Base-by-base conservation (phyloP, 345 rosid species). In the Ailanthus altissimus region DNA sequence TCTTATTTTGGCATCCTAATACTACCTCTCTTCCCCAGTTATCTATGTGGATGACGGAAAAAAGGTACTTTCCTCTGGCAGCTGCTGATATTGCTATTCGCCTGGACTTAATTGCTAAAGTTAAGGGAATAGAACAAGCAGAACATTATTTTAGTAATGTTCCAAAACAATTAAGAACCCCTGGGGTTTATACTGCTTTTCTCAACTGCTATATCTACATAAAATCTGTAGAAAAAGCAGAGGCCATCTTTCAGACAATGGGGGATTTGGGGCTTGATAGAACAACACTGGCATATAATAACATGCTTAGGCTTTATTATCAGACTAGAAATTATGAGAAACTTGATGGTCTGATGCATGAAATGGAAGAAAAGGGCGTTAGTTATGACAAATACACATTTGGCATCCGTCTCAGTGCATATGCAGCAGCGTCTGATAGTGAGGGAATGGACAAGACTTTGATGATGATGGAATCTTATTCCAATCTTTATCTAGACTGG, bases 1-100 rank as follows among this genome's bases (percentile, higher is more conserved):
- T 45, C 1, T 8, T 11, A 10, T 14, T 11, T 18, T 32, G 18
- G 8, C 11, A 4, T 46, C 6, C 18, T 46, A 9, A 4, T 10
- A 5, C 1, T 59, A 2, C 60, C 15, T 38, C 25, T 50, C 42
- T 69, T 60, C 28, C 12, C 18, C 79, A 89, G 90, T 60, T 86
- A 47, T 82, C 85, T 6, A 73, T 43, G 42, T 89, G 92, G 91
- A 82, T 88, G 88, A 80, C 72, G 11, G 85, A 86, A 20, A 76
- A 77, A 77, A 77, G 77, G 68, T 67, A 65, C 38, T 5, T 78
- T 2, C 6, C 23, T 5, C 82, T 81, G 32, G 70, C 77, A 2
- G 4, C 68, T 18, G 15, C 13, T 25, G 85, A 82, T 63, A 25
- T 56, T 71, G 86, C 89, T 13, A 23, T 86, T 75, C 76, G 85